Evolutionary conservation across 331 rosid species (phyloP).

Genomic region (Arachis monticola): DNA sequence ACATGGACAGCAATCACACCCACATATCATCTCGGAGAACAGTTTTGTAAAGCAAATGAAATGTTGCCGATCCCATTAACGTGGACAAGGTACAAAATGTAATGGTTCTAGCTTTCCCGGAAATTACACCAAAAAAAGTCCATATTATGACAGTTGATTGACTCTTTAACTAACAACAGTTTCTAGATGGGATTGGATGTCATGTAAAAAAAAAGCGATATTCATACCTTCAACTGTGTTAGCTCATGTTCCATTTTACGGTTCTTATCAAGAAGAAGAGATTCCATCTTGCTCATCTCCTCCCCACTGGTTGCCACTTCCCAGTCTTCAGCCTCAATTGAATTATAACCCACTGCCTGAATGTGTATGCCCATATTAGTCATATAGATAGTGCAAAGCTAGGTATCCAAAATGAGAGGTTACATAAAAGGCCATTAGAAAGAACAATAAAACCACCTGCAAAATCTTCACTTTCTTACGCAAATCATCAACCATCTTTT

Average conservation of each 20-base stretch:
- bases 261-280: conserved; percentile 98
- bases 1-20: conserved; percentile 30
- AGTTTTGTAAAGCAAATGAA: conserved; percentile 15
- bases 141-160: conserved; percentile 22
- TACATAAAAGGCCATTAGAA: conserved; percentile 5
- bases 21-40: neutral
- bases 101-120: conserved; percentile 16
- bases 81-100: conserved; percentile 33
- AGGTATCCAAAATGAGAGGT: conserved; percentile 21
- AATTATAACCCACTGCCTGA: conserved; percentile 98
- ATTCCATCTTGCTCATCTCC: conserved; percentile 99
- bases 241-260: conserved; percentile 96
- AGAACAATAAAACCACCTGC: conserved; percentile 65
- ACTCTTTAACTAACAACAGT: neutral
- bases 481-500: conserved; percentile 81
- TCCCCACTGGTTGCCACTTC: conserved; percentile 94
- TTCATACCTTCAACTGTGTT: conserved; percentile 84
- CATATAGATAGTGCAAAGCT: conserved; percentile 17
- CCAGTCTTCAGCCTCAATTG: conserved; percentile 99
- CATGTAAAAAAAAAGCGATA: conserved; percentile 24
- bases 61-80: conserved; percentile 15
- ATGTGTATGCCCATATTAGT: conserved; percentile 26
- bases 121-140: conserved; percentile 28
- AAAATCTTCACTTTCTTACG: conserved; percentile 90
- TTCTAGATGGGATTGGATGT: neutral